Percentiles rank a stretch among this genome's conserved stretches.
These are phyloP conservation scores for Fusarium falciforme DNA, from an alignment of 2,329 filamentous ascomycete species.

Conservation along the genomic window DNA sequence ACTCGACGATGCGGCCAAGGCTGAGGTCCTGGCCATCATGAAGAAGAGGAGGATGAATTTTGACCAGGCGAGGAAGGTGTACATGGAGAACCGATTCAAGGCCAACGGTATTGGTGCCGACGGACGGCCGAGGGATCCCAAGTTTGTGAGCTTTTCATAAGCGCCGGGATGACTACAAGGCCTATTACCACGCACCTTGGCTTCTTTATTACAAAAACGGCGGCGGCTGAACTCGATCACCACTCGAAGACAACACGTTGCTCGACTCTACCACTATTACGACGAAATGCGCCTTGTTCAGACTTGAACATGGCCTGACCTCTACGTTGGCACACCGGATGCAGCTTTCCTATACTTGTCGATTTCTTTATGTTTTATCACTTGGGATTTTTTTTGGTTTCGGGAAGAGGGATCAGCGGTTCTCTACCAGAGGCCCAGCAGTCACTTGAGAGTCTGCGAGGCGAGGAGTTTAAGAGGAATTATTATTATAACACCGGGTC, in stretches of 20 bases:
- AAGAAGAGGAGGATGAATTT: constrained; percentile 84
- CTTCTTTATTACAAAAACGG: not conserved
- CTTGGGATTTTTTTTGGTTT: not conserved
- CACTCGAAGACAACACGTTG: not conserved
- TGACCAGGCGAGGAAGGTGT: constrained; percentile 88
- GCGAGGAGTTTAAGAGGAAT: constrained; percentile 38
- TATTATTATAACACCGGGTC: constrained; percentile 31
- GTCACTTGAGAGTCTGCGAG: constrained; percentile 17
- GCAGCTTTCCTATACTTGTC: constrained; percentile 25
- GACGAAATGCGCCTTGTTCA: not conserved
- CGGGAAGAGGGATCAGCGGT: constrained; percentile 6
- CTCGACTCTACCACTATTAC: not conserved
- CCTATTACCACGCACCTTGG: not conserved
- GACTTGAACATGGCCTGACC: constrained; percentile 6
- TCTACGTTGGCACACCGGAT: constrained; percentile 35
- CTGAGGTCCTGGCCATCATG: constrained; percentile 90
- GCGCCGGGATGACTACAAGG: not conserved
- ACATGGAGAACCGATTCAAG: constrained; percentile 86
- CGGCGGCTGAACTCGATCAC: not conserved
- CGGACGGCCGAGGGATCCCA: constrained; percentile 88
- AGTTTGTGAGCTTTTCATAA: constrained; percentile 87
- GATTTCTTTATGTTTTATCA: constrained; percentile 11
- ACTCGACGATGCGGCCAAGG: constrained; percentile 83
- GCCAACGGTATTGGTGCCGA: constrained; percentile 91
- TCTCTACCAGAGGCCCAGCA: constrained; percentile 12